These are phyloP conservation scores for Kalmanozyma brasiliensis DNA, from an alignment of 1,284 basidiomycete genomes.

Conservation along the genomic window DNA sequence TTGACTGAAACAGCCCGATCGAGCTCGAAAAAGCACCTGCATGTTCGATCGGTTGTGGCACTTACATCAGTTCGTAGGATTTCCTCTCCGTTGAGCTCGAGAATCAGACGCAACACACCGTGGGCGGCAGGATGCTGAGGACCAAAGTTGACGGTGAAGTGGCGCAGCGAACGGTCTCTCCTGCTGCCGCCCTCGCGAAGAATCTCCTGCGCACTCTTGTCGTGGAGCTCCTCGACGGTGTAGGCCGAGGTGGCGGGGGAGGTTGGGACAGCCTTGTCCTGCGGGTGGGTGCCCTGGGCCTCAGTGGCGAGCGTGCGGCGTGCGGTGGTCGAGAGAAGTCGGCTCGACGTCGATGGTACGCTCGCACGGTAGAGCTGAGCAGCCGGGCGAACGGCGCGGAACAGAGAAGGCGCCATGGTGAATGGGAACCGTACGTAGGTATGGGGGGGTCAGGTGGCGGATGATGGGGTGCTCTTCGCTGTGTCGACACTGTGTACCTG, in stretches of 20 bases:
- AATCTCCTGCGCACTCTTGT: constrained; percentile 79
- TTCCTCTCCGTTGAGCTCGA: constrained; percentile 94
- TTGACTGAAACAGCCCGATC: no score
- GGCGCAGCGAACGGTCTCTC: constrained; percentile 80
- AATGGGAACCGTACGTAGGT: background rate
- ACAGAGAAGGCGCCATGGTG: constrained; percentile 46
- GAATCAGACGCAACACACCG: constrained; percentile 95
- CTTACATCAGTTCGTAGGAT: constrained; percentile 64
- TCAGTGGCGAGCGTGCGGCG: constrained; percentile 53
- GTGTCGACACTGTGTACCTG: no score
- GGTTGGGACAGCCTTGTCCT: constrained; percentile 34
- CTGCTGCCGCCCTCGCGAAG: constrained; percentile 78
- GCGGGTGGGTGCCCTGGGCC: constrained; percentile 40
- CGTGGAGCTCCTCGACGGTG: constrained; percentile 73
- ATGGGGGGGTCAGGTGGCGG: constrained; percentile 16
- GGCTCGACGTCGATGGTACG: constrained; percentile 34
- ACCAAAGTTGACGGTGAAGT: constrained; percentile 69
- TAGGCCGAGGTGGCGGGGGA: constrained; percentile 51
- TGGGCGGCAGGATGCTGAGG: constrained; percentile 98
- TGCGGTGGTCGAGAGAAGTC: constrained; percentile 35
- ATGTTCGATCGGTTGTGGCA: constrained; percentile 1
- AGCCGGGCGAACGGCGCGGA: constrained; percentile 44
- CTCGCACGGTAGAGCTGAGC: constrained; percentile 36
- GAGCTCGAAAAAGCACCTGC: background rate
- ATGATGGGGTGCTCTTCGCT: constrained; percentile 3